Percentiles rank a stretch among this genome's conserved stretches.
Conservation (phyloP, 768 basidiomycete species). For the Amylocystis lapponica region DNA sequence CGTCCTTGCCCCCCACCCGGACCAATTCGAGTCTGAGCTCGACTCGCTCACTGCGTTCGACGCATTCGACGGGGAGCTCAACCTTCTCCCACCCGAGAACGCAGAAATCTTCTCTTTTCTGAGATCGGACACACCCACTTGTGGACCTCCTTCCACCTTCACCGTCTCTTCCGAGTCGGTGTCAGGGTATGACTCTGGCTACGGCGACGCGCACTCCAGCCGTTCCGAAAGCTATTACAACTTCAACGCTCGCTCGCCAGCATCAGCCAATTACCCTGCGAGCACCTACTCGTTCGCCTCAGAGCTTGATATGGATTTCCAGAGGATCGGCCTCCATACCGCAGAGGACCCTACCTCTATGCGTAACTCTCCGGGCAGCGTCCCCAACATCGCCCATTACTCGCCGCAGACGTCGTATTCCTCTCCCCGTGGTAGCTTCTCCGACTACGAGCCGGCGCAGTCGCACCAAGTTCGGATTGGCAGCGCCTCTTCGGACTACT, state of each 20-base stretch:
- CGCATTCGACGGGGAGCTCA: constrained; percentile 53
- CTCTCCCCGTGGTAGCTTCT: constrained; percentile 47
- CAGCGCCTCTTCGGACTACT: constrained; percentile 46
- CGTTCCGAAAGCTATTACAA: constrained; percentile 69
- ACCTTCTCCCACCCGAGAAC: constrained; percentile 51
- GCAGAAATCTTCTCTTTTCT: constrained; percentile 55
- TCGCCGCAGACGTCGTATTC: constrained; percentile 16
- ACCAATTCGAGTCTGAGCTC: constrained; percentile 80
- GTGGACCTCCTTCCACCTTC: constrained; percentile 72
- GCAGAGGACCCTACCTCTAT: constrained; percentile 35
- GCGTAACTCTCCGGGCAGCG: constrained; percentile 53
- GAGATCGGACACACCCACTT: constrained; percentile 55
- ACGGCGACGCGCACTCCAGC: constrained; percentile 43
- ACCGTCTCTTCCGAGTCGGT: constrained; percentile 72
- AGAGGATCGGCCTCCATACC: constrained; percentile 25
- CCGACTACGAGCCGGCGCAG: constrained; percentile 56
- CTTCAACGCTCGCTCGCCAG: constrained; percentile 45
- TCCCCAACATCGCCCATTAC: constrained; percentile 20
- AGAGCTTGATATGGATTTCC: constrained; percentile 65
- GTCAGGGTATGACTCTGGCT: constrained; percentile 48
- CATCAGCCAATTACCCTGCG: constrained; percentile 47
- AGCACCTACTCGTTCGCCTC: constrained; percentile 24
- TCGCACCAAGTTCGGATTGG: constrained; percentile 39
- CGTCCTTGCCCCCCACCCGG: constrained; percentile 72
- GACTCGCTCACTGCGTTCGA: constrained; percentile 57